Conservation (phyloP, 2,329 filamentous ascomycete genomes). For the Calonectria henricotiae region DNA sequence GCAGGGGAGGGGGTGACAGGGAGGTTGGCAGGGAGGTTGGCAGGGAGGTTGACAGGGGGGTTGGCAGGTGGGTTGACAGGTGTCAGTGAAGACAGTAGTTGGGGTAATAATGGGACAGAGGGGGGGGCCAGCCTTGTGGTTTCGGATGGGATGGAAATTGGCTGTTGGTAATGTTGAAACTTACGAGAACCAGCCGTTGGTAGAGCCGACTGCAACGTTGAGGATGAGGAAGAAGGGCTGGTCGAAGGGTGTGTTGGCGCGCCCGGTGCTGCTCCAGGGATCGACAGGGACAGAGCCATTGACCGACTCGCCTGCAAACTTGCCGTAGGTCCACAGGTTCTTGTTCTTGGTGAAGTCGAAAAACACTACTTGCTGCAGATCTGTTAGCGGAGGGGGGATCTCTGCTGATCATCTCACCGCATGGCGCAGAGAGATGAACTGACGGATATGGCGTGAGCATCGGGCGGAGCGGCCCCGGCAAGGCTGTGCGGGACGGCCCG, state of each 20-base stretch:
- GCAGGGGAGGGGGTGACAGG: not conserved
- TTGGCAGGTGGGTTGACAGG: not conserved
- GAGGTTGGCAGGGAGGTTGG: not conserved
- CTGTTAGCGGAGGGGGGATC: slow-evolving; percentile 1
- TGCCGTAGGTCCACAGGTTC: slow-evolving; percentile 56
- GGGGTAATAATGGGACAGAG: not conserved
- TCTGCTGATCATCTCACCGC: too few species aligned
- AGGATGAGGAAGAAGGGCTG: slow-evolving; percentile 67
- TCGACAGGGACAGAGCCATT: slow-evolving; percentile 62
- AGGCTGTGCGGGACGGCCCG: not conserved
- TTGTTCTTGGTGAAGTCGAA: slow-evolving; percentile 57
- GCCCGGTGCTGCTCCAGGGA: slow-evolving; percentile 61
- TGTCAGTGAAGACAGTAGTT: not conserved
- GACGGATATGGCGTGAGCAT: too few species aligned
- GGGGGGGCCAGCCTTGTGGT: slow-evolving; percentile 13
- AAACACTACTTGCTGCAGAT: slow-evolving; percentile 46
- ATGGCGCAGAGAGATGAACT: too few species aligned
- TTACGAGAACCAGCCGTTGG: slow-evolving; percentile 65
- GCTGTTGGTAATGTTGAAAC: slow-evolving; percentile 34
- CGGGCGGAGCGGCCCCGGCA: not conserved
- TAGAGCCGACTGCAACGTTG: slow-evolving; percentile 67
- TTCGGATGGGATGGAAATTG: slow-evolving; percentile 11
- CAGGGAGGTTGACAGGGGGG: not conserved
- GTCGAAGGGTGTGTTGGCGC: slow-evolving; percentile 66
- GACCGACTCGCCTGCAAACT: slow-evolving; percentile 59